Evolutionary conservation across 495 filamentous ascomycete species (phyloP), one percentile per base, ranked within the genome.

Genomic region (Polyplosphaeria fusca): DNA sequence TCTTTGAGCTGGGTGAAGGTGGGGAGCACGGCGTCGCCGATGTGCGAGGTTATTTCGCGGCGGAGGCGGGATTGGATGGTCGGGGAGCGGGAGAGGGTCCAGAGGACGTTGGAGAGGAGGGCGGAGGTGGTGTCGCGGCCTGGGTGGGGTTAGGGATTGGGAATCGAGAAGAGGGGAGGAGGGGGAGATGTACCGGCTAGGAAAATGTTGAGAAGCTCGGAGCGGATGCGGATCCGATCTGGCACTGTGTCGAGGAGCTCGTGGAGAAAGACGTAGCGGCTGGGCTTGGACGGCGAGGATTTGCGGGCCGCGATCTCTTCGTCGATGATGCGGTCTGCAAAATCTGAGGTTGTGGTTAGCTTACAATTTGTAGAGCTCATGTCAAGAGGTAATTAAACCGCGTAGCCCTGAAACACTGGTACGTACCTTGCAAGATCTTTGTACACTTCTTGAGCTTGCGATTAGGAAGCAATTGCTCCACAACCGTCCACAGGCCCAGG

Each of bases 191-290:
- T n/a, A n/a, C n/a, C 69, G 2, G 70, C 70, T 30, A 69, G 47
- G 2, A 73, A 58, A 27, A 73, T 51, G 44, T 64, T 67, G 24
- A 73, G 61, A 5, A 68, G 59, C 45, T 72, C 67, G 42, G 51
- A 60, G 23, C 71, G 67, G 50, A 73, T 55, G 3, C 44, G 50
- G 5, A 46, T 58, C 9, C 26, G 54, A 47, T 71, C 65, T 5
- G 40, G 38, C 3, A 68, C 70, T 26, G 63, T 47, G 13, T 66
- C 42, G 39, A 68, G 67, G 1, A 72, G 58, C 53, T 71, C 67
- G 39, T 70, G 51, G 19, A 73, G 55, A 52, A 73, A 66, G 38
- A 70, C 53, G 52, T 71, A 72, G 11, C 71, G 68, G 12, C 65
- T 56, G 0, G 40, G 12, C 24, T 40, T n/a, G 5, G 13, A 4